phyloP scores from a whole-genome alignment of 1,284 basidiomycete species.

The Heterobasidion occidentale region DNA sequence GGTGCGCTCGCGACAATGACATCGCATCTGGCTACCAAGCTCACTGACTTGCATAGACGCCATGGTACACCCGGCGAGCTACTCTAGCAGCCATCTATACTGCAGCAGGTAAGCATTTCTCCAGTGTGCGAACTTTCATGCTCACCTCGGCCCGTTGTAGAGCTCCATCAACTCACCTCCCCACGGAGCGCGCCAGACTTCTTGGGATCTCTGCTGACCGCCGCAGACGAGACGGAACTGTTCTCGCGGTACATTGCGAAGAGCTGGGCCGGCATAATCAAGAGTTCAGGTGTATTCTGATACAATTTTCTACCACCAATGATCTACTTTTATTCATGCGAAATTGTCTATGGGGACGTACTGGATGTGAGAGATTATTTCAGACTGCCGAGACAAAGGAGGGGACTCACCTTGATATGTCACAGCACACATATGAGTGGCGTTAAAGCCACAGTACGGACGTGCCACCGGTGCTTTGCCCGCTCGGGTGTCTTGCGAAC shows the following conservation, averaged over 20 bases:
- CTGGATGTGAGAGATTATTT: too few species aligned
- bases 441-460: too few species aligned
- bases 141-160: conserved; percentile 22
- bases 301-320: not conserved
- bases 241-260: conserved; percentile 54
- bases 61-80: conserved; percentile 61
- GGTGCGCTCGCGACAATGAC: conserved; percentile 11
- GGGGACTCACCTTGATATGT: too few species aligned
- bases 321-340: not conserved
- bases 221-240: conserved; percentile 39
- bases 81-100: conserved; percentile 58
- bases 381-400: too few species aligned
- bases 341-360: too few species aligned
- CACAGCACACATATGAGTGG: too few species aligned
- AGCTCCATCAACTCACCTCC: conserved; percentile 69
- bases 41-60: conserved; percentile 31
- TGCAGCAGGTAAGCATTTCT: conserved; percentile 42
- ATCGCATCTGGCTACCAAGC: not conserved
- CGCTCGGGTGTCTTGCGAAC: too few species aligned
- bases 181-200: conserved; percentile 56
- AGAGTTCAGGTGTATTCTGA: conserved; percentile 46
- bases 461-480: too few species aligned
- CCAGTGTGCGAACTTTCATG: conserved; percentile 5
- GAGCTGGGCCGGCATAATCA: conserved; percentile 62
- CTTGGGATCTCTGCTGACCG: conserved; percentile 51